These are phyloP conservation scores for Fusarium graminum DNA, from an alignment of 2,329 filamentous ascomycete genomes.

Conservation along the genomic window DNA sequence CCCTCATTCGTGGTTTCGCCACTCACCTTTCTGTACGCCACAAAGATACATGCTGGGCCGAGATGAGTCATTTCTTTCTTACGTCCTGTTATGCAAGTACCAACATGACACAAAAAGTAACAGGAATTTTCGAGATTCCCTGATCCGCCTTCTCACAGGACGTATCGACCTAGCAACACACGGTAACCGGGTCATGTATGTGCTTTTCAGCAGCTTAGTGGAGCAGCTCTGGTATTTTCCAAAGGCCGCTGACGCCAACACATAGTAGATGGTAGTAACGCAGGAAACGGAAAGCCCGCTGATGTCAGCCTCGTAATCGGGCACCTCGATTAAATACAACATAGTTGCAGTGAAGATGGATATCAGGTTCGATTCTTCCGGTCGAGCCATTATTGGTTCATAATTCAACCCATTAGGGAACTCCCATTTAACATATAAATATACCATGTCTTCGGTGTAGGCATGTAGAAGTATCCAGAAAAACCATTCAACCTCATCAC, in stretches of 20 bases:
- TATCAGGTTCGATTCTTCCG: too few species aligned
- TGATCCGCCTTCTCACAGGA: too few species aligned
- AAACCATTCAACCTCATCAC: rapidly evolving
- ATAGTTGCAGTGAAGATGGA: background rate
- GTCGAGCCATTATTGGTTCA: rapidly evolving
- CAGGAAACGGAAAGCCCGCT: background rate
- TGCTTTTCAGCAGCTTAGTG: background rate
- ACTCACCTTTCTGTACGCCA: too few species aligned
- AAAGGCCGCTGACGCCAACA: background rate
- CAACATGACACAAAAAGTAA: too few species aligned
- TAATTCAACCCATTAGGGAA: background rate
- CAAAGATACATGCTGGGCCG: too few species aligned
- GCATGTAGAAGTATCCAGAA: background rate
- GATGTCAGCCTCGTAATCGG: background rate
- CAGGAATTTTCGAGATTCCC: too few species aligned
- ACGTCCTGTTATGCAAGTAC: too few species aligned
- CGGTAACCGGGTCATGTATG: too few species aligned
- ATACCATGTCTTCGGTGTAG: background rate
- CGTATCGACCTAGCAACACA: too few species aligned
- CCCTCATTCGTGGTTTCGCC: too few species aligned
- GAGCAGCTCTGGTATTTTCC: background rate
- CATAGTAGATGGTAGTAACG: background rate
- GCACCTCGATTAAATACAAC: background rate
- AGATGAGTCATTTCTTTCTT: too few species aligned
- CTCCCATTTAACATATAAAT: background rate